Evolutionary conservation across 2,329 filamentous ascomycete species (phyloP).

Genomic region (Cercospora beticola): DNA sequence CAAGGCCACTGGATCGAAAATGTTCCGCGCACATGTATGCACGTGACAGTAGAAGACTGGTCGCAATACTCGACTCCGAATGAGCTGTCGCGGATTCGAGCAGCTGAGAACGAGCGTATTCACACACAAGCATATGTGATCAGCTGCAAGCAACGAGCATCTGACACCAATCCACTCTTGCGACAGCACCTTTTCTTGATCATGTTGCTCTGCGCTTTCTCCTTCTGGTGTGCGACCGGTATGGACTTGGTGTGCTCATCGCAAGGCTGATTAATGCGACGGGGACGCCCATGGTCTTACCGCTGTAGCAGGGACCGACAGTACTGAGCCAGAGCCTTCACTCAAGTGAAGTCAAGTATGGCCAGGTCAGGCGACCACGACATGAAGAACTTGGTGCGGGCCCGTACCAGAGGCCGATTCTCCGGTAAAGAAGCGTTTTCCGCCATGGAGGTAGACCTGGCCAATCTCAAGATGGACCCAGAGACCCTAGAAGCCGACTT

Average conservation of each 20-base stretch:
- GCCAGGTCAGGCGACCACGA: background rate
- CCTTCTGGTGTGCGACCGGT: background rate
- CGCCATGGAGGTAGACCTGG: background rate
- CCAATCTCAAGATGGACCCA: background rate
- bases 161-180: background rate
- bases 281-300: background rate
- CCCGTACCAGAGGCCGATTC: background rate
- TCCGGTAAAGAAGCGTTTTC: background rate
- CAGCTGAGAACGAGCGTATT: background rate
- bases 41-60: background rate
- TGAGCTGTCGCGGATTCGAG: background rate
- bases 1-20: background rate
- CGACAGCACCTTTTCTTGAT: background rate
- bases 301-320: background rate
- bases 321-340: background rate
- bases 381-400: background rate
- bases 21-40: background rate
- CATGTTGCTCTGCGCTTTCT: background rate
- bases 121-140: background rate
- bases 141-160: background rate
- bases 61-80: background rate
- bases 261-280: background rate
- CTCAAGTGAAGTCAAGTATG: background rate
- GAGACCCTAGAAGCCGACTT: background rate
- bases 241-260: background rate